Conservation (phyloP, 2,329 filamentous ascomycete species). For the Cytospora leucostoma region DNA sequence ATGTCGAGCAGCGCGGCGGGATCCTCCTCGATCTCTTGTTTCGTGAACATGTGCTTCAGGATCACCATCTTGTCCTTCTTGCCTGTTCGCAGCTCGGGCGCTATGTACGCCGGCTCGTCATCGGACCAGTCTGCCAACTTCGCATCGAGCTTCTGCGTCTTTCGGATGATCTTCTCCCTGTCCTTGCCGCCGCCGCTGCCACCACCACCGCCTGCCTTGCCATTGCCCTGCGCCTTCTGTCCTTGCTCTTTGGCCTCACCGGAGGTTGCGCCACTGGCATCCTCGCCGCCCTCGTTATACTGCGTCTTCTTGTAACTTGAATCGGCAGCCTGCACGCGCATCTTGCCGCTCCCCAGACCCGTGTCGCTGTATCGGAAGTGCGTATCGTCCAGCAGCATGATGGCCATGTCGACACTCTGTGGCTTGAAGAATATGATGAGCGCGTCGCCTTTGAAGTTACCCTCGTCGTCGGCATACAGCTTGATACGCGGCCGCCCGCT, state of each 20-base stretch:
- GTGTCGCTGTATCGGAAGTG: constrained; percentile 68
- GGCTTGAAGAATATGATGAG: constrained; percentile 93
- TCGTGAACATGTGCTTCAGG: constrained; percentile 90
- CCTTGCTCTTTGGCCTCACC: constrained; percentile 45
- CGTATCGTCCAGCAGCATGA: constrained; percentile 77
- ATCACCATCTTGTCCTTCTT: constrained; percentile 81
- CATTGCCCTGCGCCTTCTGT: constrained; percentile 21
- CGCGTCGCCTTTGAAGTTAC: constrained; percentile 90
- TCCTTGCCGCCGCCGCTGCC: constrained; percentile 57
- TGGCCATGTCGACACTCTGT: constrained; percentile 85
- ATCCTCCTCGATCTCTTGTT: constrained; percentile 82
- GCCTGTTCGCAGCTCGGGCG: constrained; percentile 46
- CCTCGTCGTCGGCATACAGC: constrained; percentile 80
- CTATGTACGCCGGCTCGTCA: constrained; percentile 66
- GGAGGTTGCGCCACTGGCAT: constrained; percentile 26
- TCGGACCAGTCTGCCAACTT: constrained; percentile 96
- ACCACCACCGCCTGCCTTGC: neutral
- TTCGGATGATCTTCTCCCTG: constrained; percentile 86
- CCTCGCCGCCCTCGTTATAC: constrained; percentile 52
- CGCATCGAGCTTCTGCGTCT: constrained; percentile 87
- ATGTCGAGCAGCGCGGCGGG: constrained; percentile 82
- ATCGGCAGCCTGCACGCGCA: constrained; percentile 83
- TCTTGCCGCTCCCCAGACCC: constrained; percentile 61
- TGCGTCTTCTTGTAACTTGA: constrained; percentile 88
- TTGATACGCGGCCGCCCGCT: constrained; percentile 87